A percentile compares a stretch with the other conserved stretches of the same genome.
Evolutionary conservation across 805 yeast genomes (phyloP).

Genomic region (Cyberlindnera meyerae): DNA sequence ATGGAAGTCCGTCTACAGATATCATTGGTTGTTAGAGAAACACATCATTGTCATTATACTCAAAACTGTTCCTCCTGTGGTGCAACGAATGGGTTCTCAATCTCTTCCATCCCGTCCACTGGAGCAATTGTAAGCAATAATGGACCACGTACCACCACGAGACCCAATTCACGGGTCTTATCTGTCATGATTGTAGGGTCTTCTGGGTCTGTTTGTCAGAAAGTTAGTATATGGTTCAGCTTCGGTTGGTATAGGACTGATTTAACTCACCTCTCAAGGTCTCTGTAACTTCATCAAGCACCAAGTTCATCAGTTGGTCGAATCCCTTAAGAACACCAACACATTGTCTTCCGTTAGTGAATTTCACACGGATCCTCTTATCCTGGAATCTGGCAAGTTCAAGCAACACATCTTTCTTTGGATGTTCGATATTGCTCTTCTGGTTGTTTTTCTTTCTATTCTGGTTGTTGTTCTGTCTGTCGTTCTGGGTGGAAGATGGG

Average conservation of each 20-base stretch:
- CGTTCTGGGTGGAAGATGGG: background rate
- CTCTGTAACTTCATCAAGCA: conserved; percentile 68
- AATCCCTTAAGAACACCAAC: conserved; percentile 82
- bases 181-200: conserved; percentile 51
- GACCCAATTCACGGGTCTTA: conserved; percentile 64
- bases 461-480: conserved; percentile 13
- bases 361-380: conserved; percentile 65
- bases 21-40: too few relatives aligned
- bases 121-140: conserved; percentile 68
- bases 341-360: conserved; percentile 76
- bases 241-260: background rate
- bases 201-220: conserved; percentile 43
- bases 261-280: conserved; percentile 45
- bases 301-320: conserved; percentile 77
- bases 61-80: conserved; percentile 6
- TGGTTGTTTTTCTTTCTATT: conserved; percentile 16
- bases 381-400: conserved; percentile 76
- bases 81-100: conserved; percentile 63
- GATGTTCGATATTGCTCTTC: conserved; percentile 51
- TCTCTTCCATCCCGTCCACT: conserved; percentile 61
- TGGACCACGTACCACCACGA: conserved; percentile 84
- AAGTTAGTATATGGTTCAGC: background rate
- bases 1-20: too few relatives aligned
- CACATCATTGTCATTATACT: too few relatives aligned
- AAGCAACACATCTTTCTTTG: conserved; percentile 85